These are phyloP conservation scores for Haplographium delicatum DNA, from an alignment of 495 filamentous ascomycete species.

Conservation along the genomic window DNA sequence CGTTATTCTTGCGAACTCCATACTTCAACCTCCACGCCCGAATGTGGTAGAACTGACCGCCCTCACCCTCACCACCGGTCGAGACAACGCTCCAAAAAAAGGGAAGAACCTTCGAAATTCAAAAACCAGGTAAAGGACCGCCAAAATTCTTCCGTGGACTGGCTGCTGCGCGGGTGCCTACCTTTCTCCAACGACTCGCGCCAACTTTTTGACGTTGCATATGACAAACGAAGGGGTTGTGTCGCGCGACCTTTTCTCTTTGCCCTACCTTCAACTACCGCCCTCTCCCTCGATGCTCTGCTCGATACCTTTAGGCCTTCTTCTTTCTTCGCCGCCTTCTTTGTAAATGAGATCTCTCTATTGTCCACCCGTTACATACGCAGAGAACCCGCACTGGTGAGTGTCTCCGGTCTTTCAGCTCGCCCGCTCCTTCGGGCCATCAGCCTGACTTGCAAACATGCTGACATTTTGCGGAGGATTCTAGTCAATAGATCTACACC, in stretches of 20 bases:
- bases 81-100: slow-evolving; percentile 16
- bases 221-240: slow-evolving; percentile 28
- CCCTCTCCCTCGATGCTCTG: slow-evolving; percentile 12
- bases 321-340: slow-evolving; percentile 1
- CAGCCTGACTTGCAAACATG: slow-evolving; percentile 24
- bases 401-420: slow-evolving; percentile 21
- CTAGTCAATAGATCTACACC: slow-evolving; percentile 23
- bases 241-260: slow-evolving; percentile 26
- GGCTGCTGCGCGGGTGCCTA: slow-evolving; percentile 21
- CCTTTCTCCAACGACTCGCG: slow-evolving; percentile 10
- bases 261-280: slow-evolving; percentile 20
- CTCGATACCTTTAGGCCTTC: slow-evolving; percentile 18
- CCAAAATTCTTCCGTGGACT: slow-evolving; percentile 11
- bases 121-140: slow-evolving; percentile 8
- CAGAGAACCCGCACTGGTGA: slow-evolving; percentile 18
- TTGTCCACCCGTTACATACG: slow-evolving; percentile 24
- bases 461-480: slow-evolving; percentile 17
- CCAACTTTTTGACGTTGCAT: slow-evolving; percentile 20
- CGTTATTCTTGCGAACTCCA: background rate
- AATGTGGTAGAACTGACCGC: slow-evolving; percentile 14
- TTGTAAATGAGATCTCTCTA: slow-evolving; percentile 26
- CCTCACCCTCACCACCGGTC: background rate
- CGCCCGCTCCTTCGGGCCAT: too few species aligned
- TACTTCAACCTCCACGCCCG: too few species aligned
- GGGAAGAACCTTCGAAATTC: too few species aligned